These are phyloP conservation scores for Sporobolomyces roseus DNA, from an alignment of 768 basidiomycete species.

Conservation along the genomic window DNA sequence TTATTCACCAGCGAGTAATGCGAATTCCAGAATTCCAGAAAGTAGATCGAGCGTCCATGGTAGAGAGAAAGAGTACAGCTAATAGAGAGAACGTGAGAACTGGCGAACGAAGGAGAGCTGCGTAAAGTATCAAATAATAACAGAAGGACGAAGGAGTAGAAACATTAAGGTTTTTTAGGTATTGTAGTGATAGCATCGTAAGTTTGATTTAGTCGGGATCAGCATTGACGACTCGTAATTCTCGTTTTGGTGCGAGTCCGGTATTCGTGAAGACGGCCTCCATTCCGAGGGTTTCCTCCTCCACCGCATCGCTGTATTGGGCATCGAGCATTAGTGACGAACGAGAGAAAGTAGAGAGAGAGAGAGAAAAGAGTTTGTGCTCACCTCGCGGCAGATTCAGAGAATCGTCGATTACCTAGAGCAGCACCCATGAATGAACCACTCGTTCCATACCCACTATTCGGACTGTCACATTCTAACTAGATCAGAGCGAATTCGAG, in stretches of 20 bases:
- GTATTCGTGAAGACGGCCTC: conserved; percentile 6
- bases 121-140: conserved; percentile 11
- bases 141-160: neutral
- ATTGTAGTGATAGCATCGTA: neutral
- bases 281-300: conserved; percentile 9
- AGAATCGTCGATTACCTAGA: conserved; percentile 4
- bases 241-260: conserved; percentile 12
- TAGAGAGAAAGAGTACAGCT: too few relatives aligned
- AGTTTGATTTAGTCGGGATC: neutral
- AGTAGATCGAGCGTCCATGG: too few relatives aligned
- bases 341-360: neutral
- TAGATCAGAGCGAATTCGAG: neutral
- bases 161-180: neutral
- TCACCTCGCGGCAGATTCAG: conserved; percentile 4
- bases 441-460: too few relatives aligned
- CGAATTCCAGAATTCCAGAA: too few relatives aligned
- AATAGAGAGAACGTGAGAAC: too few relatives aligned
- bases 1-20: too few relatives aligned
- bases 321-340: neutral
- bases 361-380: neutral
- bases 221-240: conserved; percentile 29
- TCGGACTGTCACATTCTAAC: neutral
- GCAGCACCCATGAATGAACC: conserved; percentile 13
- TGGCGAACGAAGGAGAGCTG: too few relatives aligned
- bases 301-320: conserved; percentile 18